Evolutionary conservation across 192 early-diverging fungal genomes (phyloP).

Genomic region (Gryganskiella cystojenkinii): DNA sequence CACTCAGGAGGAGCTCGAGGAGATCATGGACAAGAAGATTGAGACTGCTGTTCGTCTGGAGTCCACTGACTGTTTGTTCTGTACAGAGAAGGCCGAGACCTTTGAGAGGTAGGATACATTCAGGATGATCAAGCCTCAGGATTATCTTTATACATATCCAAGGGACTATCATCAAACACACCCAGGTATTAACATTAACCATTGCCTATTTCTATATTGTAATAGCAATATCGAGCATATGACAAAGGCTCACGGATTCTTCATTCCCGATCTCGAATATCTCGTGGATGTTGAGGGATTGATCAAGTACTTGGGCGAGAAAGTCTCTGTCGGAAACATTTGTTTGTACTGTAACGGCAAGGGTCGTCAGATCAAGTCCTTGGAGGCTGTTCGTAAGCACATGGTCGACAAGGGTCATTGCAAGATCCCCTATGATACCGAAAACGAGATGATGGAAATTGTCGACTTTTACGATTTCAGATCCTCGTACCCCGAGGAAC

Average conservation of each 20-base stretch:
- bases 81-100: constrained; percentile 69
- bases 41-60: constrained; percentile 72
- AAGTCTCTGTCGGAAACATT: constrained; percentile 93
- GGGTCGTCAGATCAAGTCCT: constrained; percentile 80
- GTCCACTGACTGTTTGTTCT: constrained; percentile 92
- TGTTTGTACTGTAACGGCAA: constrained; percentile 97
- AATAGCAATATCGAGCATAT: constrained; percentile 89
- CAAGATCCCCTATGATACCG: constrained; percentile 96
- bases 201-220: background rate
- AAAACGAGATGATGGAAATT: constrained; percentile 90
- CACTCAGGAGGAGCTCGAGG: constrained; percentile 67
- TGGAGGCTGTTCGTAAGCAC: constrained; percentile 95
- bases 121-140: background rate
- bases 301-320: constrained; percentile 92
- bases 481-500: constrained; percentile 80
- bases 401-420: constrained; percentile 98
- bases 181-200: background rate
- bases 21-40: constrained; percentile 88
- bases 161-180: too few relatives aligned
- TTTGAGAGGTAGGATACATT: constrained; percentile 59
- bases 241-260: constrained; percentile 90
- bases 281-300: constrained; percentile 89
- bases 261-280: constrained; percentile 97
- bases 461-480: constrained; percentile 97
- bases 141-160: background rate